These are phyloP conservation scores for Phlebiopsis flavidoalba DNA, from an alignment of 768 basidiomycete species.

Conservation along the genomic window DNA sequence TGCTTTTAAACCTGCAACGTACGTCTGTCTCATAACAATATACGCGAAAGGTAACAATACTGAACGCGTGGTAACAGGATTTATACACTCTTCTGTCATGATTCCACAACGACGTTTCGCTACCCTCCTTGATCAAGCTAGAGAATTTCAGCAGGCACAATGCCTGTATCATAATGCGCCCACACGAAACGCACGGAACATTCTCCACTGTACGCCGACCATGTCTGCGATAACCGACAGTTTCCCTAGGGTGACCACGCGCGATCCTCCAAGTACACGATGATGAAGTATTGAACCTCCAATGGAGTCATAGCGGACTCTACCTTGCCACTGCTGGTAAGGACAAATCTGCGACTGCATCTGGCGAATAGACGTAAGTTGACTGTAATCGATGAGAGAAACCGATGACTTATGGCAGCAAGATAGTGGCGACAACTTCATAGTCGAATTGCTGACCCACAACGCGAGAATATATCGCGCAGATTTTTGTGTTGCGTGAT, in stretches of 20 bases:
- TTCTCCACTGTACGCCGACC: conserved; percentile 88
- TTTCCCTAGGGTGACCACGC: conserved; percentile 84
- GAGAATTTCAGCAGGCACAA: conserved; percentile 67
- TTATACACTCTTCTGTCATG: conserved; percentile 89
- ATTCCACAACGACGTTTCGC: conserved; percentile 86
- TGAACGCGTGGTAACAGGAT: conserved; percentile 44
- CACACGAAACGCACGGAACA: conserved; percentile 40
- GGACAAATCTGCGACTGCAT: conserved; percentile 85
- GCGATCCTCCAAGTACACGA: conserved; percentile 80
- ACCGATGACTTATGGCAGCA: neutral
- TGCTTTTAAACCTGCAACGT: conserved; percentile 85
- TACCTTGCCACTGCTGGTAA: conserved; percentile 85
- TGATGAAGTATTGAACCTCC: conserved; percentile 94
- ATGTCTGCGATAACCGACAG: conserved; percentile 72
- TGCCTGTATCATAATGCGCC: conserved; percentile 87
- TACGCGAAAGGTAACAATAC: neutral
- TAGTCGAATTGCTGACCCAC: conserved; percentile 46
- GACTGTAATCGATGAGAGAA: neutral
- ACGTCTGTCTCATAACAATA: conserved; percentile 19
- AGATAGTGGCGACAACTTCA: neutral
- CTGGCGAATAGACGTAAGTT: conserved; percentile 79
- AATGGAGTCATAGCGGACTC: conserved; percentile 89
- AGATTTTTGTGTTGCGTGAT: conserved; percentile 62
- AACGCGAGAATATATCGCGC: conserved; percentile 53
- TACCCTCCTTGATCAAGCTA: conserved; percentile 81